Evolutionary conservation across 305 asterid species (phyloP), one percentile per base, ranked within the genome.

Genomic region (Andrographis paniculata): DNA sequence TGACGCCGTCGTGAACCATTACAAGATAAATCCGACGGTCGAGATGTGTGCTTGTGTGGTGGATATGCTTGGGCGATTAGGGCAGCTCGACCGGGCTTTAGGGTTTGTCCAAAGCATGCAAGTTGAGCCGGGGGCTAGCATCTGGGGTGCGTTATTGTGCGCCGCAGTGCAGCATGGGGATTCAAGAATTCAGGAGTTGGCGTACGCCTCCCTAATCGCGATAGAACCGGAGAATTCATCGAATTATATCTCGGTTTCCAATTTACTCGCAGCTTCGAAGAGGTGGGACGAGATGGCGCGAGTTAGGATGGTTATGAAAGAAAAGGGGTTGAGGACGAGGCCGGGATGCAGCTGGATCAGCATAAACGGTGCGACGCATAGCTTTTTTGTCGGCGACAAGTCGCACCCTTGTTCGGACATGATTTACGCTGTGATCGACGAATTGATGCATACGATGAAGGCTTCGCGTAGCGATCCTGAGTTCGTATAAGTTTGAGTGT

Each of bases 321-420:
- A 67, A 20, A 72, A 71, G 51, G 83, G 88, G 51, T 19, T 82
- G 59, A 76, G 64, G 58, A 82, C 78, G 52, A 36, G 51, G 42
- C 86, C 94, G 0, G 94, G 94, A 2, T 67, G 77, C 45, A 82
- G 89, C 61, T 82, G 94, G 94, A 78, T 82, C 52, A 78, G 64
- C 59, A 43, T 82, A 50, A 67, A 66, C 6, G 63, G 72, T 24
- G 41, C 55, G 45, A 72, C 86, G 13, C 89, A 74, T 40, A 71
- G 74, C 49, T 82, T 82, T 37, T 47, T 64, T 17, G 85, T 74
- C 28, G 75, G 74, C 39, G 86, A 82, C 40, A 76, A 59, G 38
- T 61, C 80, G 15, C 88, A 78, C 63, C 78, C 80, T 13, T 49
- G 73, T 43, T 73, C 73, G 0, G 75, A 48, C n/a, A 55, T 21